Evolutionary conservation across 345 rosid genomes (phyloP).

Genomic region (Atalantia buxifolia): DNA sequence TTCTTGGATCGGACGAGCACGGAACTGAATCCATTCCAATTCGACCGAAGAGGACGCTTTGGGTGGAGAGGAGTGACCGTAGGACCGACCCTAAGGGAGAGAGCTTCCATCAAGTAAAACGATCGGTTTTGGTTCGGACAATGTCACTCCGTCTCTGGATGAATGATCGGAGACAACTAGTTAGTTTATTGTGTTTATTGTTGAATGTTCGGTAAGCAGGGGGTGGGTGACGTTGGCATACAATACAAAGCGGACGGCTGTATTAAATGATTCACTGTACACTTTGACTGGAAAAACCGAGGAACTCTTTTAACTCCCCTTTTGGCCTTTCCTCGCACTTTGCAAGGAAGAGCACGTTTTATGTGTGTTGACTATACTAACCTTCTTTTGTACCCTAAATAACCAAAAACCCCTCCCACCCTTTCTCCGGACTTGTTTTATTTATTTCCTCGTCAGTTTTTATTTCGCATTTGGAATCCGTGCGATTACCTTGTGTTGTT

Average conservation of each 20-base stretch:
- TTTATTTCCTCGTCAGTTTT: too few species aligned
- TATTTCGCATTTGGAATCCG: too few species aligned
- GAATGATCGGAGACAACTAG: too few species aligned
- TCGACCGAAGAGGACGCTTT: neutral
- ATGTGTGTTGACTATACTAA: neutral
- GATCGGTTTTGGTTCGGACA: neutral
- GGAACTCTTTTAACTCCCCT: neutral
- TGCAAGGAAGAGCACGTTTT: too few species aligned
- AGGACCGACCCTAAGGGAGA: slow-evolving; percentile 24
- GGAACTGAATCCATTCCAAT: slow-evolving; percentile 25
- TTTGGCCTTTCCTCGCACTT: too few species aligned
- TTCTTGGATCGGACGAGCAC: slow-evolving; percentile 28
- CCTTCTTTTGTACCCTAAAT: neutral
- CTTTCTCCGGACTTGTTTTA: too few species aligned
- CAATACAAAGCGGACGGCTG: too few species aligned
- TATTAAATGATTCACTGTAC: neutral
- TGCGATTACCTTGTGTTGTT: too few species aligned
- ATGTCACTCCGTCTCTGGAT: neutral
- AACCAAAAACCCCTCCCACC: neutral
- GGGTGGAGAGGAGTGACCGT: slow-evolving; percentile 2
- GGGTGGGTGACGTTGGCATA: too few species aligned
- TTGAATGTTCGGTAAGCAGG: too few species aligned
- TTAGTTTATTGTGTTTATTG: too few species aligned
- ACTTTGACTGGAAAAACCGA: neutral
- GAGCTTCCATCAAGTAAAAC: slow-evolving; percentile 34